Conservation (phyloP, 306 rosid species). For the Canavalia ensiformis region DNA sequence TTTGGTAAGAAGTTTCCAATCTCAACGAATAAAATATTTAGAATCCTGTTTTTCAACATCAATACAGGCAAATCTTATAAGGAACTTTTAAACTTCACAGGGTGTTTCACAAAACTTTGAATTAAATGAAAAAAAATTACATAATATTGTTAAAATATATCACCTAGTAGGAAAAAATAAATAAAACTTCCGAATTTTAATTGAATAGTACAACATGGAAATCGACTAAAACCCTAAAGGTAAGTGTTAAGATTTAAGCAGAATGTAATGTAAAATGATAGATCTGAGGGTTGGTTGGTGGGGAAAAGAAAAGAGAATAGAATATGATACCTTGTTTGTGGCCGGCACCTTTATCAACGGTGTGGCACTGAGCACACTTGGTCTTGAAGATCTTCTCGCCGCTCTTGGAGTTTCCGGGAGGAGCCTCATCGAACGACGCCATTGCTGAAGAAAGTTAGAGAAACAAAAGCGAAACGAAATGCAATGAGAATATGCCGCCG, state of each 20-base stretch:
- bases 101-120: too few relatives aligned
- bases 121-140: neutral
- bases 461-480: neutral
- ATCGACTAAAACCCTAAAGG: neutral
- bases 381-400: conserved; percentile 90
- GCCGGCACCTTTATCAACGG: conserved; percentile 86
- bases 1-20: neutral
- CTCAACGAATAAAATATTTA: neutral
- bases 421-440: conserved; percentile 87
- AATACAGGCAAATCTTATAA: neutral
- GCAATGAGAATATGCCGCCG: conserved; percentile 2
- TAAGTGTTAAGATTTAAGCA: neutral
- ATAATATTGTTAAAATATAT: neutral
- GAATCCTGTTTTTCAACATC: neutral
- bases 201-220: neutral
- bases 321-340: conserved; percentile 83
- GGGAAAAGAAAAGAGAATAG: neutral
- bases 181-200: neutral
- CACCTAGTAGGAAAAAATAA: neutral
- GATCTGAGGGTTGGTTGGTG: conserved; percentile 29
- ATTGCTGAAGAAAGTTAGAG: conserved; percentile 46
- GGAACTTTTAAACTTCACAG: neutral
- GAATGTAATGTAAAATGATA: neutral
- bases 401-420: conserved; percentile 67
- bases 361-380: conserved; percentile 98